Evolutionary conservation across 352 stramenopile genomes (phyloP).

Genomic region (Pythium plurisporium): DNA sequence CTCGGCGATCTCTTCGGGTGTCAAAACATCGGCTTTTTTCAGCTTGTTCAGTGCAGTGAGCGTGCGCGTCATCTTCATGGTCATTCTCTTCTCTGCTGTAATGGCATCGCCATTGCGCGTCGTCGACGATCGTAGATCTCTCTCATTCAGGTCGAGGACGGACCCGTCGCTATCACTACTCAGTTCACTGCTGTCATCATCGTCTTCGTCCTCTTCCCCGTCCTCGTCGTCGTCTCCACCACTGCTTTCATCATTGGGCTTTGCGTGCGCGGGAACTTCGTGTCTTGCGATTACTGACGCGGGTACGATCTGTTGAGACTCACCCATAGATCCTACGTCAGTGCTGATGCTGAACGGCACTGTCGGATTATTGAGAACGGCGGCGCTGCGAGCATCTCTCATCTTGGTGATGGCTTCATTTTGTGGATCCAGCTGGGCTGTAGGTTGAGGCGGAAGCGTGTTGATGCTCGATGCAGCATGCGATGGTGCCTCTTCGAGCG

Average conservation of each 20-base stretch:
- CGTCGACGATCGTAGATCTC: not conserved
- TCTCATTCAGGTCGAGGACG: conserved; percentile 14
- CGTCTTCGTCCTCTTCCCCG: conserved; percentile 14
- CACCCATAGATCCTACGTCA: too few species aligned
- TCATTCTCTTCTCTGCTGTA: conserved; percentile 10
- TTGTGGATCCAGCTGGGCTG: too few species aligned
- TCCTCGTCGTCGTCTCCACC: conserved; percentile 8
- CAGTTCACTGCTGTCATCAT: conserved; percentile 7
- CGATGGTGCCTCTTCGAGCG: not conserved
- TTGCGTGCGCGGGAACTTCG: not conserved
- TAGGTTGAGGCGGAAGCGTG: too few species aligned
- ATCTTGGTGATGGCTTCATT: too few species aligned
- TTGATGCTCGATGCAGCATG: too few species aligned
- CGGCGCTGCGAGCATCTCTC: too few species aligned
- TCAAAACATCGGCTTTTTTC: conserved; percentile 56
- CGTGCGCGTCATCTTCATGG: conserved; percentile 39
- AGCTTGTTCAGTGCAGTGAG: conserved; percentile 67
- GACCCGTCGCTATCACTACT: conserved; percentile 22
- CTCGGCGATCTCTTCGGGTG: conserved; percentile 49
- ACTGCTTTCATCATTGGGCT: conserved; percentile 1
- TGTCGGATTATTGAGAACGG: too few species aligned
- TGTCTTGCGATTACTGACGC: too few species aligned
- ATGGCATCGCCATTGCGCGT: not conserved
- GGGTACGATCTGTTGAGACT: too few species aligned
- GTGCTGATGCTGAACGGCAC: not conserved